These are phyloP conservation scores for Apiospora arundinis DNA, from an alignment of 2,329 filamentous ascomycete genomes.

Conservation along the genomic window DNA sequence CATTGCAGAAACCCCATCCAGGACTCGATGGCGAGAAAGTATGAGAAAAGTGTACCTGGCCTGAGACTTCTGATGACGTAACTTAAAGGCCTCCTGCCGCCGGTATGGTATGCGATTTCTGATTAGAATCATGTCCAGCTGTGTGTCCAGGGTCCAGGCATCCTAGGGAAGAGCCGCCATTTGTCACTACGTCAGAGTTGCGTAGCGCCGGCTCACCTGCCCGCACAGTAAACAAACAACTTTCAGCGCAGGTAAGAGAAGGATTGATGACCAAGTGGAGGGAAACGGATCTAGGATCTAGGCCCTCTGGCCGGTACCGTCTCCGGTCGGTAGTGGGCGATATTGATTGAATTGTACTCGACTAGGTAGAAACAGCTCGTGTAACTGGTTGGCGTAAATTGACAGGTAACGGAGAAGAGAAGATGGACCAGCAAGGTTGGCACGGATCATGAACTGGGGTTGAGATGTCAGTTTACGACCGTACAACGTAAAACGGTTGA, in stretches of 20 bases:
- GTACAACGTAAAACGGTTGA: conserved; percentile 6
- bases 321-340: neutral
- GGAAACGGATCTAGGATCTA: neutral
- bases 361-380: neutral
- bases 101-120: neutral
- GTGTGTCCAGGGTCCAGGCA: neutral
- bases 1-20: neutral
- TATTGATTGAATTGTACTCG: neutral
- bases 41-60: neutral
- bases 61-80: conserved; percentile 2
- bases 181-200: neutral
- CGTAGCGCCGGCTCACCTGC: neutral
- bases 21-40: neutral
- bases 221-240: neutral
- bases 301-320: neutral
- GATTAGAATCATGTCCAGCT: no score
- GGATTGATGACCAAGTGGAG: neutral
- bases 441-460: conserved; percentile 5
- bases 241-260: neutral
- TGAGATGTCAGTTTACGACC: conserved; percentile 14
- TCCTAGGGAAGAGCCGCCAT: neutral
- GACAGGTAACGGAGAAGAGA: neutral
- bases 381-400: neutral
- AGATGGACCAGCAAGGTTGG: conserved; percentile 6
- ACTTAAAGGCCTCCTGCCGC: neutral